These are phyloP conservation scores for Bromus sterilis DNA, from an alignment of 176 grass and related monocot genomes.

Conservation along the genomic window DNA sequence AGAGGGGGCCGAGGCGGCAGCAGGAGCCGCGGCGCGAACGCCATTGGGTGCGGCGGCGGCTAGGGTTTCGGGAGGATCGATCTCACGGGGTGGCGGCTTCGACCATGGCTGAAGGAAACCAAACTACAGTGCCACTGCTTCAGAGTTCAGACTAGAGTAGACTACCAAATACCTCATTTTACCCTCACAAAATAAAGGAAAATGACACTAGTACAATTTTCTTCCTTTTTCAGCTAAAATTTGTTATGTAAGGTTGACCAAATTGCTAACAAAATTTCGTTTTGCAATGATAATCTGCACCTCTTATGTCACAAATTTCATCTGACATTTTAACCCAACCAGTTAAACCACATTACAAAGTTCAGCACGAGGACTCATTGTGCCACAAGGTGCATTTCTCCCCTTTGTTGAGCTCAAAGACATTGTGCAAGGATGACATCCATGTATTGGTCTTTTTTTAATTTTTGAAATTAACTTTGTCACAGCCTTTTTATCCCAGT, in stretches of 20 bases:
- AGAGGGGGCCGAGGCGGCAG: neutral
- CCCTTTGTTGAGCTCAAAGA: neutral
- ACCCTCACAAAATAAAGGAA: neutral
- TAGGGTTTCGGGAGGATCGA: constrained; percentile 26
- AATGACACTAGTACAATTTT: neutral
- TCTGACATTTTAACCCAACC: neutral
- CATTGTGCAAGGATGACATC: neutral
- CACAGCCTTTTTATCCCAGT: too few species aligned
- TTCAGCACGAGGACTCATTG: neutral
- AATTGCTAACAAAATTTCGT: neutral
- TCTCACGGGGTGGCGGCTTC: neutral
- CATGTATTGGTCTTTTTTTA: neutral
- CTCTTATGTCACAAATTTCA: neutral
- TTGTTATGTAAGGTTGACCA: neutral
- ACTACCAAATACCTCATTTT: neutral
- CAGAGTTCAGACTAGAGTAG: neutral
- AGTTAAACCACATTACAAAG: neutral
- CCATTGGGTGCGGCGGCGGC: constrained; percentile 1
- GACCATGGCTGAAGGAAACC: constrained; percentile 4
- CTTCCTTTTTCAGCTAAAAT: neutral
- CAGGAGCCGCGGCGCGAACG: constrained; percentile 23
- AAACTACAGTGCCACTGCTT: neutral
- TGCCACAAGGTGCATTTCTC: neutral
- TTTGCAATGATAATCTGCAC: neutral
- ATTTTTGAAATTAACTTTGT: too few species aligned